Percentiles rank a stretch among this genome's conserved stretches.
Conservation (phyloP, 208 protist species). For the Leishmania lainsoni region DNA sequence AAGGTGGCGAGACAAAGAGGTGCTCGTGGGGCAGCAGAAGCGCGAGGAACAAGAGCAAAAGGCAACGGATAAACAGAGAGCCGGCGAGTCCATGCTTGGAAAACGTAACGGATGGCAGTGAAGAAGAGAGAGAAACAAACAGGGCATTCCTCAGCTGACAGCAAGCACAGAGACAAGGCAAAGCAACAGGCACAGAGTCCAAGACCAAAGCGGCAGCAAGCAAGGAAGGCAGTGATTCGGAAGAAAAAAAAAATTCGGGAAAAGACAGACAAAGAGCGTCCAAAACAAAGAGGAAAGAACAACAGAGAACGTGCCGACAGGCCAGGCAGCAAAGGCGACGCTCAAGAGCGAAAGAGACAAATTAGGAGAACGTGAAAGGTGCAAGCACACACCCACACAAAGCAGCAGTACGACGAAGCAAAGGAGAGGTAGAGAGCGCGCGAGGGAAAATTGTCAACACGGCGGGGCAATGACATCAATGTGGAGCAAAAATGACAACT, state of each 20-base stretch:
- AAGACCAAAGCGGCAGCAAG: not conserved
- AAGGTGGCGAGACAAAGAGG: not conserved
- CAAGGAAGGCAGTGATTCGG: not conserved
- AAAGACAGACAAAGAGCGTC: not conserved
- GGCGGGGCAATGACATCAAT: not conserved
- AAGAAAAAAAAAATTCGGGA: not conserved
- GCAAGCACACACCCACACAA: not conserved
- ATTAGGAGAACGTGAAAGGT: not conserved
- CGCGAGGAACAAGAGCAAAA: not conserved
- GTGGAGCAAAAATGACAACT: not conserved
- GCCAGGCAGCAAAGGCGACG: too few relatives aligned
- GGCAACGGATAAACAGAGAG: not conserved
- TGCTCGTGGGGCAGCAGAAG: not conserved
- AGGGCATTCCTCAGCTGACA: not conserved
- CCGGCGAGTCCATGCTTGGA: not conserved
- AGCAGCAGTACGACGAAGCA: not conserved
- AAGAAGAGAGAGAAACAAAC: not conserved
- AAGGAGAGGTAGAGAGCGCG: not conserved
- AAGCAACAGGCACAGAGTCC: not conserved
- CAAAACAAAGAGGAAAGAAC: not conserved
- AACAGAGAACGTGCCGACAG: not conserved
- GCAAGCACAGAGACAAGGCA: not conserved
- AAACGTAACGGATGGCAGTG: not conserved
- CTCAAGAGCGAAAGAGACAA: not conserved
- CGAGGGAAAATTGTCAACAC: not conserved